Evolutionary conservation across 345 rosid genomes (phyloP).

Genomic region (Eucalyptus camaldulensis): DNA sequence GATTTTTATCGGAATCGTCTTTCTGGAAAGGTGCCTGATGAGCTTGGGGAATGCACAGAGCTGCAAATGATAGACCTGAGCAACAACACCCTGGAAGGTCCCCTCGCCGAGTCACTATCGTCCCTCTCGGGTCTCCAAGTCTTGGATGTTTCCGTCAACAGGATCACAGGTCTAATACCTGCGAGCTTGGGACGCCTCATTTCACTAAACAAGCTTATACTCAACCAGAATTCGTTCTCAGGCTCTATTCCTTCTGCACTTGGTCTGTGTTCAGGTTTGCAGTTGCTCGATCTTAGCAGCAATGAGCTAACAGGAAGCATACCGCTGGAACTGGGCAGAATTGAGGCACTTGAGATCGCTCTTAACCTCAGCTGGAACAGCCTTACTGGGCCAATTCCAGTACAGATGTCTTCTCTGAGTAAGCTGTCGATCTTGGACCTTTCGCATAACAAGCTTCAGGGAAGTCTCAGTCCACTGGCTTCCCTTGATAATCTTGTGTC

Average conservation of each 20-base stretch:
- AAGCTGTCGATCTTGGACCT: conserved; percentile 82
- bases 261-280: conserved; percentile 70
- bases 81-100: conserved; percentile 56
- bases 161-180: conserved; percentile 44
- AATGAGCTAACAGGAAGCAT: conserved; percentile 61
- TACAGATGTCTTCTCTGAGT: conserved; percentile 50
- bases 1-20: conserved; percentile 68
- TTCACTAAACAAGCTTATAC: conserved; percentile 55
- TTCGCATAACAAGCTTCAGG: conserved; percentile 75
- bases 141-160: conserved; percentile 59
- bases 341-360: conserved; percentile 79
- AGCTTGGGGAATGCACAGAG: conserved; percentile 58
- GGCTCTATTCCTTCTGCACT: conserved; percentile 65
- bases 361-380: conserved; percentile 78
- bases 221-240: conserved; percentile 53
- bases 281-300: conserved; percentile 81
- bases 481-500: conserved; percentile 68
- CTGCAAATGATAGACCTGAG: conserved; percentile 83
- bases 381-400: conserved; percentile 69
- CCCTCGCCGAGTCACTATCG: conserved; percentile 51
- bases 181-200: conserved; percentile 64
- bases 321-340: conserved; percentile 57
- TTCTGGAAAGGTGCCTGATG: conserved; percentile 55
- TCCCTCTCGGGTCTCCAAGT: conserved; percentile 63
- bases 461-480: conserved; percentile 42